Conservation (phyloP, 1,139 yeast genomes). For the Candida sp. region DNA sequence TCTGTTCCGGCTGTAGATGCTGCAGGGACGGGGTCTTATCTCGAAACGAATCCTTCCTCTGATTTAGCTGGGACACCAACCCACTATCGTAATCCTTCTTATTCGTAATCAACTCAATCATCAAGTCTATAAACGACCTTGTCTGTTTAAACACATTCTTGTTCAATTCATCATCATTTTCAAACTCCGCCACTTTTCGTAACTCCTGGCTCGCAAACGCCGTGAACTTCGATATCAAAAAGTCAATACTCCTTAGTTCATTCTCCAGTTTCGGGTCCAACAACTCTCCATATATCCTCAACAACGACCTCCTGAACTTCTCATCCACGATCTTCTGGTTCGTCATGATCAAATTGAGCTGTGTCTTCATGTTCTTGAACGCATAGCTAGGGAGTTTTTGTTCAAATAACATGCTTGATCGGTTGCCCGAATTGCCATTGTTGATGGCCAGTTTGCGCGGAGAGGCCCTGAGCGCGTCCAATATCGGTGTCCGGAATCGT, state of each 20-base stretch:
- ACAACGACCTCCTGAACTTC: slow-evolving; percentile 45
- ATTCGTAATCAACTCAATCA: slow-evolving; percentile 51
- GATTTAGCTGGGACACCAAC: slow-evolving; percentile 41
- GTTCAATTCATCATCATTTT: slow-evolving; percentile 45
- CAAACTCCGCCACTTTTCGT: slow-evolving; percentile 45
- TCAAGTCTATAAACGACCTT: slow-evolving; percentile 56
- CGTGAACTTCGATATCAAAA: slow-evolving; percentile 67
- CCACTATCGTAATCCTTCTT: slow-evolving; percentile 45
- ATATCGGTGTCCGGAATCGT: slow-evolving; percentile 50
- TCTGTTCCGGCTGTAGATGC: slow-evolving; percentile 11
- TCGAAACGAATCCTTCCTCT: slow-evolving; percentile 27
- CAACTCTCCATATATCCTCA: slow-evolving; percentile 66
- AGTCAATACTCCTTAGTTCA: slow-evolving; percentile 53
- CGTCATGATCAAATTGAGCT: slow-evolving; percentile 59
- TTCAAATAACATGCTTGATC: slow-evolving; percentile 16
- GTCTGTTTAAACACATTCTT: slow-evolving; percentile 59
- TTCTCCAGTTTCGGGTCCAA: slow-evolving; percentile 51
- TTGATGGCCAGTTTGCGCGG: background rate
- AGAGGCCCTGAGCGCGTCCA: slow-evolving; percentile 7
- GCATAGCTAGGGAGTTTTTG: slow-evolving; percentile 51
- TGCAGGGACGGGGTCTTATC: slow-evolving; percentile 24
- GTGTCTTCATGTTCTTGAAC: slow-evolving; percentile 48
- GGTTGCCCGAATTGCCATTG: slow-evolving; percentile 1
- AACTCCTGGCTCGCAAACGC: slow-evolving; percentile 69
- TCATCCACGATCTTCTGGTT: slow-evolving; percentile 45